phyloP scores from a whole-genome alignment of 441 rosid species.

The Mallotus japonicus region DNA sequence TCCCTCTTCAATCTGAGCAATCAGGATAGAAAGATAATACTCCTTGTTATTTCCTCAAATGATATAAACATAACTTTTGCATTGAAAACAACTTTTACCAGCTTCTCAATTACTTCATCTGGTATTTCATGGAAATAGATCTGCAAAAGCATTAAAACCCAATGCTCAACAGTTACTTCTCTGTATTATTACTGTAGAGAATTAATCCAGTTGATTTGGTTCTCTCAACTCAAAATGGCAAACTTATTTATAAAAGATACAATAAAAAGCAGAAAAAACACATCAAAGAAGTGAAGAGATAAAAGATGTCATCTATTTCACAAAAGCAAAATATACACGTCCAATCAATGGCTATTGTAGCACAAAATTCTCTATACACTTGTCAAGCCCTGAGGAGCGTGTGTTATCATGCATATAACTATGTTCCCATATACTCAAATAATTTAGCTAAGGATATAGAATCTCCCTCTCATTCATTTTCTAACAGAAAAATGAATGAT shows the following conservation, averaged over 20 bases:
- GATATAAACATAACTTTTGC: background rate
- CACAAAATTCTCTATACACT: background rate
- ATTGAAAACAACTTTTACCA: constrained; percentile 44
- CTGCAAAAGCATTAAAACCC: constrained; percentile 43
- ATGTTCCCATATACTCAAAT: background rate
- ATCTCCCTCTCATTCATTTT: background rate
- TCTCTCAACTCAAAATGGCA: background rate
- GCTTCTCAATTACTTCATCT: constrained; percentile 63
- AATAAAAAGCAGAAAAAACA: background rate
- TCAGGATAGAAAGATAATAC: constrained; percentile 11
- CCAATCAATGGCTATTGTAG: background rate
- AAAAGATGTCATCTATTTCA: background rate
- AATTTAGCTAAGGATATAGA: background rate
- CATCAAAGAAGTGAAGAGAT: background rate
- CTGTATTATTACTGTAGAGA: background rate
- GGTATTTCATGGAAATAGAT: constrained; percentile 83
- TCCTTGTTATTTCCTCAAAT: background rate
- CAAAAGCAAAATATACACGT: background rate
- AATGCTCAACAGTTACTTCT: constrained; percentile 12
- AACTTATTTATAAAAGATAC: background rate
- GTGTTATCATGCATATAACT: background rate
- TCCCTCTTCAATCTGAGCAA: constrained; percentile 73
- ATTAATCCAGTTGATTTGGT: background rate
- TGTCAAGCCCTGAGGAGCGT: background rate
- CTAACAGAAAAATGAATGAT: background rate